These are phyloP conservation scores for Blastocystis sp. DNA, from an alignment of 352 stramenopile genomes.

Conservation along the genomic window DNA sequence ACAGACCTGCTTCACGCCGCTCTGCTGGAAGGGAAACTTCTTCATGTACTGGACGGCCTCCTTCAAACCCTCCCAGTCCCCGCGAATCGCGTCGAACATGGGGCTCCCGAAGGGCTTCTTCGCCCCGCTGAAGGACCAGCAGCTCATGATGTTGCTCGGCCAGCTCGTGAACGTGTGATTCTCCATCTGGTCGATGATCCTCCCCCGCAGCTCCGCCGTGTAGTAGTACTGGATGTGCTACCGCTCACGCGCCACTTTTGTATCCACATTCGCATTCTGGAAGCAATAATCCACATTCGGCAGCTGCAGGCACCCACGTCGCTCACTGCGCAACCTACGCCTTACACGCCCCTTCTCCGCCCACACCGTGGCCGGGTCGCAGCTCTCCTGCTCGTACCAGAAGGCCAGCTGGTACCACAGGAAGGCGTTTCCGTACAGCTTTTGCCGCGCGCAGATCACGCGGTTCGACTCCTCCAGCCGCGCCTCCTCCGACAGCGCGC, in stretches of 20 bases:
- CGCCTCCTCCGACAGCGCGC: neutral
- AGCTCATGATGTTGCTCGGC: neutral
- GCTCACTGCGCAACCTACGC: slow-evolving; percentile 69
- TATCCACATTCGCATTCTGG: neutral
- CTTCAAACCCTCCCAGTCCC: slow-evolving; percentile 15
- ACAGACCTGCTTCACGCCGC: neutral
- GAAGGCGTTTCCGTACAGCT: slow-evolving; percentile 71
- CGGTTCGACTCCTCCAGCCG: slow-evolving; percentile 12
- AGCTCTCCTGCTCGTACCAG: slow-evolving; percentile 72
- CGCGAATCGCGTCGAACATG: slow-evolving; percentile 62
- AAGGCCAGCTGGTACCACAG: slow-evolving; percentile 71
- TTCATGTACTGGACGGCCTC: slow-evolving; percentile 39
- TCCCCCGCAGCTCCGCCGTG: slow-evolving; percentile 14
- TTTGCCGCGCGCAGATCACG: slow-evolving; percentile 41
- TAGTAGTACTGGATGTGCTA: slow-evolving; percentile 10
- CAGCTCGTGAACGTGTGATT: neutral
- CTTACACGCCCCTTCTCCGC: neutral
- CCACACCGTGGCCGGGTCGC: slow-evolving; percentile 67
- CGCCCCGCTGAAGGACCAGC: slow-evolving; percentile 46
- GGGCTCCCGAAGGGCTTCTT: slow-evolving; percentile 27
- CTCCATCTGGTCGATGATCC: slow-evolving; percentile 25
- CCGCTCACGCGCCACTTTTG: neutral
- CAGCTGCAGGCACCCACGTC: slow-evolving; percentile 70
- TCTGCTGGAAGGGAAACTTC: neutral
- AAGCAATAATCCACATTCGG: slow-evolving; percentile 72